These are phyloP conservation scores for Pseudopithomyces chartarum DNA, from an alignment of 2,329 filamentous ascomycete genomes.

Conservation along the genomic window DNA sequence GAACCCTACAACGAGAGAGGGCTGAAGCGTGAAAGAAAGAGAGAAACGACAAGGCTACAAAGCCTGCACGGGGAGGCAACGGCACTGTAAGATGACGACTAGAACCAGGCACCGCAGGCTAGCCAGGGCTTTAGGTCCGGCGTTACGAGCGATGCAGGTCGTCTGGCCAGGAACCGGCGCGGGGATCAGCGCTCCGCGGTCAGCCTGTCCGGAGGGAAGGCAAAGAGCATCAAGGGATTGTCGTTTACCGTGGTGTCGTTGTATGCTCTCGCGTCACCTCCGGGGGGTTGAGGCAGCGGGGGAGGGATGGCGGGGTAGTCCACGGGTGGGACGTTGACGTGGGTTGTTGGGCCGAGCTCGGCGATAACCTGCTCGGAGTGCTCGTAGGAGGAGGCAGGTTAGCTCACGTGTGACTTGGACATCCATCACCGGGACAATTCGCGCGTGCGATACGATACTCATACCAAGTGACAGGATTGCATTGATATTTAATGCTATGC, in stretches of 20 bases:
- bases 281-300: conserved; percentile 19
- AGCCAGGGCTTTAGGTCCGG: conserved; percentile 1
- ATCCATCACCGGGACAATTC: conserved; percentile 16
- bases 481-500: conserved; percentile 7
- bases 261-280: conserved; percentile 33
- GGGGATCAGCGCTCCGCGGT: conserved; percentile 4
- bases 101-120: conserved; percentile 14
- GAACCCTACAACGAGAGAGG: not conserved
- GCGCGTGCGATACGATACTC: not conserved
- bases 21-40: not conserved
- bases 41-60: not conserved
- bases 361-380: not conserved
- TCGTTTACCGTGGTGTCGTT: conserved; percentile 9
- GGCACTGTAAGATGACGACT: conserved; percentile 10
- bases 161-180: conserved; percentile 15
- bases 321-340: conserved; percentile 7
- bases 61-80: not conserved
- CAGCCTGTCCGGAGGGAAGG: conserved; percentile 23
- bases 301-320: conserved; percentile 12
- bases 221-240: conserved; percentile 34
- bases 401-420: conserved; percentile 14
- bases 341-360: not conserved
- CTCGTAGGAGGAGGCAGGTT: not conserved
- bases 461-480: conserved; percentile 1
- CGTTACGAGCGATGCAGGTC: conserved; percentile 8